Evolutionary conservation across 1,139 yeast species (phyloP).

Genomic region (Saccharomyces hybrid): DNA sequence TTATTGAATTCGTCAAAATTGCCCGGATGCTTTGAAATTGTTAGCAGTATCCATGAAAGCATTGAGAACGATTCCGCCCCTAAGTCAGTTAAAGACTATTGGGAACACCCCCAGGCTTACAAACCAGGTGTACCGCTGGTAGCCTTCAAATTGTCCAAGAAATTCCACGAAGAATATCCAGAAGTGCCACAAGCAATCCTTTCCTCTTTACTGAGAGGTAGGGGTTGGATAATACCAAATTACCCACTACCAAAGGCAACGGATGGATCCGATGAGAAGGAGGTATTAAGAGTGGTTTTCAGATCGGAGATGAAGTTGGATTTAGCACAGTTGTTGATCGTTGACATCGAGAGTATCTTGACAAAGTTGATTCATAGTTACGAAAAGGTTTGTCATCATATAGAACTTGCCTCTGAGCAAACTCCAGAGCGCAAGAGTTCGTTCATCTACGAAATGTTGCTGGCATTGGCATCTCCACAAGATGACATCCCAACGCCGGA

Average conservation of each 20-base stretch:
- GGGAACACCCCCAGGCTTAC: slow-evolving; percentile 32
- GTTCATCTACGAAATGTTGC: slow-evolving; percentile 20
- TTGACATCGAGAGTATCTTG: slow-evolving; percentile 50
- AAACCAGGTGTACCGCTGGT: slow-evolving; percentile 85
- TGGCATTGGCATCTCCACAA: slow-evolving; percentile 21
- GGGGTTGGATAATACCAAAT: slow-evolving; percentile 86
- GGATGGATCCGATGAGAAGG: slow-evolving; percentile 36
- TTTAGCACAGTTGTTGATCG: slow-evolving; percentile 62
- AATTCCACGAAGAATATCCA: slow-evolving; percentile 53
- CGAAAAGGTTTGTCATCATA: slow-evolving; percentile 5
- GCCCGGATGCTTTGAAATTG: slow-evolving; percentile 60
- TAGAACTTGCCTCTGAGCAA: background rate
- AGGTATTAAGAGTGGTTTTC: slow-evolving; percentile 79
- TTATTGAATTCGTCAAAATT: slow-evolving; percentile 41
- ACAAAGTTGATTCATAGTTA: slow-evolving; percentile 46
- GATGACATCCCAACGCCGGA: slow-evolving; percentile 6
- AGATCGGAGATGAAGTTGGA: slow-evolving; percentile 65
- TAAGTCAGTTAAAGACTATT: slow-evolving; percentile 14
- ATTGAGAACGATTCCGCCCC: slow-evolving; percentile 15
- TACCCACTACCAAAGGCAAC: slow-evolving; percentile 68
- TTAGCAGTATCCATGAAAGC: slow-evolving; percentile 69
- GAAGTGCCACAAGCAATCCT: slow-evolving; percentile 79
- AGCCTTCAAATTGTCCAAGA: slow-evolving; percentile 64
- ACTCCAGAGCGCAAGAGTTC: slow-evolving; percentile 1
- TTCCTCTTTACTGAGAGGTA: slow-evolving; percentile 64